Conservation (phyloP, 768 basidiomycete genomes). For the Hysterangium stoloniferum region DNA sequence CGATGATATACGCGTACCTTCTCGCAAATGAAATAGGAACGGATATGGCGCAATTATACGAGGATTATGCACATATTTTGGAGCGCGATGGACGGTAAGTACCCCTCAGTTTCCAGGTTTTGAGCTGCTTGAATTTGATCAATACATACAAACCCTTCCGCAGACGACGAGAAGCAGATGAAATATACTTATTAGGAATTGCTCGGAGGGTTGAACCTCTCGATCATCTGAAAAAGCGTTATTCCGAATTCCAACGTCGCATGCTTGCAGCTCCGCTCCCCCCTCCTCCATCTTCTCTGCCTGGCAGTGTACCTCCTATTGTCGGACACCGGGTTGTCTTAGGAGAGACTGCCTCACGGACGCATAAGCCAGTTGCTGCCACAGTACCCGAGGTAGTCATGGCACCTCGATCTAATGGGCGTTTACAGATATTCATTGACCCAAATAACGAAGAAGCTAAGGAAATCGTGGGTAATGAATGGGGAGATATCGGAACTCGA, state of each 20-base stretch:
- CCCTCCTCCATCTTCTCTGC: conserved; percentile 23
- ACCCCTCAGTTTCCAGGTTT: no score
- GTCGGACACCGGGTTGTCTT: conserved; percentile 35
- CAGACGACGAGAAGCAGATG: conserved; percentile 54
- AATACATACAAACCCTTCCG: background rate
- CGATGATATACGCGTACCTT: conserved; percentile 38
- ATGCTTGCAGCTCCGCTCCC: conserved; percentile 25
- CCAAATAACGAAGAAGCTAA: conserved; percentile 41
- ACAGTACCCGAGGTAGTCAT: background rate
- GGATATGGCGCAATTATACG: conserved; percentile 34
- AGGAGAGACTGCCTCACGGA: conserved; percentile 34
- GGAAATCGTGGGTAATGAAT: conserved; percentile 39
- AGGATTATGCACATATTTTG: conserved; percentile 36
- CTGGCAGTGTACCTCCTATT: conserved; percentile 22
- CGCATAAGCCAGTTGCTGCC: conserved; percentile 15
- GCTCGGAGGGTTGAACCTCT: conserved; percentile 33
- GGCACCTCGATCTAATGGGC: conserved; percentile 41
- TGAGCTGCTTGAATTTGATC: no score
- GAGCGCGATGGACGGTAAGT: conserved; percentile 34
- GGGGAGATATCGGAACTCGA: conserved; percentile 70
- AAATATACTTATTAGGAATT: conserved; percentile 39
- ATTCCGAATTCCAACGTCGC: conserved; percentile 33
- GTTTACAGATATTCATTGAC: conserved; percentile 68
- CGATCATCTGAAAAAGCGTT: conserved; percentile 34
- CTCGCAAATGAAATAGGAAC: conserved; percentile 36